Evolutionary conservation across 140 eudicot species (phyloP), one percentile per base, ranked within the genome.

Genomic region (Bidens hawaiensis): DNA sequence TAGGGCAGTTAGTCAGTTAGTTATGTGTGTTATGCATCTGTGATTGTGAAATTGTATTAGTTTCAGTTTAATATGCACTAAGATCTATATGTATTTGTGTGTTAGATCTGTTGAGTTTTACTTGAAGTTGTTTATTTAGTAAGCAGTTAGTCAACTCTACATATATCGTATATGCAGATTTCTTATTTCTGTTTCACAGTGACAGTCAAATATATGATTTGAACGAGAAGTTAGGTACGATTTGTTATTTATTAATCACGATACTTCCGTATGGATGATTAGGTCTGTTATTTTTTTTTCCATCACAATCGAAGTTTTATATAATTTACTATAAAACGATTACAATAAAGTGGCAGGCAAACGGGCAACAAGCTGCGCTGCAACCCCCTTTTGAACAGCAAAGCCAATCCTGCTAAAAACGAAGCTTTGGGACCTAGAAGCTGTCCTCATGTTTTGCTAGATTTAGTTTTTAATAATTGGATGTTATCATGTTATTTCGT

Each of bases 231-330:
- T 28, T 59, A 46, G 72, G 72, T 53, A 64, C 31, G 25, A 43
- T 64, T 43, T 30, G 66, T 22, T 6, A 45, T 48, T 64, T 7
- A 43, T 38, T 64, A 15, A 43, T 70, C n/a, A 62, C 31, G 55
- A n/a, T n/a, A n/a, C n/a, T n/a, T n/a, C n/a, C n/a, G n/a, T n/a
- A n/a, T n/a, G n/a, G n/a, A n/a, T n/a, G n/a, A n/a, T n/a, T n/a
- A n/a, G 17, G 58, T 60, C 50, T 34, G 60, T 16, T 2, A 23
- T 10, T 59, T 11, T 38, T 14, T 38, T 38, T 38, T 30, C 36
- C 1, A 31, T n/a, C 38, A 5, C n/a, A n/a, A n/a, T n/a, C n/a
- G n/a, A n/a, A n/a, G 34, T 30, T 30, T 31, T n/a, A n/a, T n/a
- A n/a, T n/a, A n/a, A n/a, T n/a, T n/a, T n/a, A n/a, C n/a, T n/a